phyloP scores from a whole-genome alignment of 805 yeast species.

The Clavispora santaluciae region DNA sequence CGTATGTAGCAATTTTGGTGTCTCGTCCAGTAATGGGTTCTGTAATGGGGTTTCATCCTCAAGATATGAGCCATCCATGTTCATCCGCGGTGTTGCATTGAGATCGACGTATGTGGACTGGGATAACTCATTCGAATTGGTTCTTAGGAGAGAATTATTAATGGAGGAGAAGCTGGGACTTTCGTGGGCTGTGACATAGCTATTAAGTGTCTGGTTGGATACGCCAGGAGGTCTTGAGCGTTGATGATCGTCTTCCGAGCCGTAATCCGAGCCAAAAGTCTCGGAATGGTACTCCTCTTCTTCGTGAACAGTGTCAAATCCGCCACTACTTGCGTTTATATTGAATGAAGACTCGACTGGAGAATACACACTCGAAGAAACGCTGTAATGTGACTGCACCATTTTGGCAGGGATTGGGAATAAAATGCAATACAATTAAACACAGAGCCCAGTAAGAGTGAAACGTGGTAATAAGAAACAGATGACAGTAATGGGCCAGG shows the following conservation, averaged over 20 bases:
- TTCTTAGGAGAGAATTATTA: constrained; percentile 26
- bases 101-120: constrained; percentile 12
- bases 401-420: too few species aligned
- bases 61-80: constrained; percentile 4
- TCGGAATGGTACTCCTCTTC: constrained; percentile 16
- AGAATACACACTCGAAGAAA: constrained; percentile 35
- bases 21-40: neutral
- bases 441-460: too few species aligned
- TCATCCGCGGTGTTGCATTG: constrained; percentile 31
- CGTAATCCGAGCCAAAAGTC: constrained; percentile 7
- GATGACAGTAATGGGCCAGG: too few species aligned
- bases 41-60: neutral
- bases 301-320: constrained; percentile 13
- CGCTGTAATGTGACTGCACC: constrained; percentile 22
- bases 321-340: constrained; percentile 7
- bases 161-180: constrained; percentile 31
- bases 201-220: constrained; percentile 23
- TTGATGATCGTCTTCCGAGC: neutral
- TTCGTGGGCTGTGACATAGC: constrained; percentile 24
- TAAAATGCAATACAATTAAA: too few species aligned
- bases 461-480: too few species aligned
- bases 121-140: constrained; percentile 8
- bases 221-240: constrained; percentile 6
- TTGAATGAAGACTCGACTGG: constrained; percentile 19
- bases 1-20: neutral